Conservation (phyloP, 2,329 filamentous ascomycete species). For the Simplicillium sp. region DNA sequence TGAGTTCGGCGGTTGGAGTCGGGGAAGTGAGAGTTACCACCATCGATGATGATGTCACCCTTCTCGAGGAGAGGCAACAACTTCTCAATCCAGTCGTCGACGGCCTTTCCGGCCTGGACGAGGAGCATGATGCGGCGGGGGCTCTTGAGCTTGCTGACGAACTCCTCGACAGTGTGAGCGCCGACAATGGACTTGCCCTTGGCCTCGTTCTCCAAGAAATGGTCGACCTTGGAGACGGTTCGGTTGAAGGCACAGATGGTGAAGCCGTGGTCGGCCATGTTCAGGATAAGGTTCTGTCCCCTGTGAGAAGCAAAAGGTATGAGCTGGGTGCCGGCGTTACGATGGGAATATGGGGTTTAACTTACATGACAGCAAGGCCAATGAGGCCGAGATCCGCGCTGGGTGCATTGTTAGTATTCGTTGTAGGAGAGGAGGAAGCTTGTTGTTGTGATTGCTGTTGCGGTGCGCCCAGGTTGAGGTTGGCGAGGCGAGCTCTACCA, state of each 20-base stretch:
- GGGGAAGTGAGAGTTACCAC: conserved; percentile 90
- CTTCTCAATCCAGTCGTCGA: conserved; percentile 97
- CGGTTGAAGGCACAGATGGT: conserved; percentile 98
- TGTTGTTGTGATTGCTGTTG: conserved; percentile 21
- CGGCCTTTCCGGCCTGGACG: conserved; percentile 95
- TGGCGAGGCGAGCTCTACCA: conserved; percentile 63
- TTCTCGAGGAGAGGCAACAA: conserved; percentile 74
- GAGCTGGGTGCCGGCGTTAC: not conserved
- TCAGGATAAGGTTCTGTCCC: conserved; percentile 82
- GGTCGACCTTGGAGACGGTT: conserved; percentile 96
- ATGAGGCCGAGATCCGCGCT: conserved; percentile 88
- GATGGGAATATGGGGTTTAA: conserved; percentile 12
- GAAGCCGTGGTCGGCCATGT: conserved; percentile 86
- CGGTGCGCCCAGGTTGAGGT: conserved; percentile 60
- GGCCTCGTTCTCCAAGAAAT: conserved; percentile 82
- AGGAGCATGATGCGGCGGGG: conserved; percentile 97
- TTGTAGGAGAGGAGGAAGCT: conserved; percentile 13
- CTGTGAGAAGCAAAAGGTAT: conserved; percentile 23
- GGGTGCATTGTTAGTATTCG: conserved; percentile 29
- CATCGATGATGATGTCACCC: conserved; percentile 98
- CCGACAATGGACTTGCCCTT: conserved; percentile 94
- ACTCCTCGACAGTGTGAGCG: conserved; percentile 89
- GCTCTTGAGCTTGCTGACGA: conserved; percentile 92
- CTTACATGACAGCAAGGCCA: conserved; percentile 82
- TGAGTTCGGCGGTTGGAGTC: conserved; percentile 90